Conservation (phyloP, 2,329 filamentous ascomycete species). For the Corynespora cassiicola region DNA sequence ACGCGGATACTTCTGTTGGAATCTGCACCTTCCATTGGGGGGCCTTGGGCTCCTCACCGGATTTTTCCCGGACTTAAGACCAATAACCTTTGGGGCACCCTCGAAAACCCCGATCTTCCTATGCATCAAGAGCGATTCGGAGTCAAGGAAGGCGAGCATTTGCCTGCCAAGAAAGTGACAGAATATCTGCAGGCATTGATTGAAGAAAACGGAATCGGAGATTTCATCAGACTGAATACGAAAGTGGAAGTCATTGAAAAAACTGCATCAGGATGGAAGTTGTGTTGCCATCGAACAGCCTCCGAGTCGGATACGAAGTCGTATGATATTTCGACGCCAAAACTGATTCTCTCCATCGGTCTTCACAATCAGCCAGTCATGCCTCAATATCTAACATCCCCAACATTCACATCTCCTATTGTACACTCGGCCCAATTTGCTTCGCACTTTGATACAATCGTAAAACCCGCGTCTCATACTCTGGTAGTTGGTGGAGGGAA, state of each 20-base stretch:
- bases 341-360: conserved; percentile 68
- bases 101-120: conserved; percentile 49
- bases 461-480: conserved; percentile 39
- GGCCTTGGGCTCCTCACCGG: conserved; percentile 49
- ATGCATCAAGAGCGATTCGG: conserved; percentile 35
- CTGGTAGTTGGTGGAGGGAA: conserved; percentile 69
- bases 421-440: conserved; percentile 65
- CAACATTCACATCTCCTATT: conserved; percentile 59
- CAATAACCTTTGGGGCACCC: conserved; percentile 51
- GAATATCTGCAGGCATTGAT: conserved; percentile 56
- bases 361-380: conserved; percentile 64
- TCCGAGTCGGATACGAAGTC: conserved; percentile 25
- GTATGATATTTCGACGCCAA: conserved; percentile 44
- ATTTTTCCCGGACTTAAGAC: conserved; percentile 53
- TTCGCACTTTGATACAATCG: conserved; percentile 42
- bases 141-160: conserved; percentile 61
- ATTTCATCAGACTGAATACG: conserved; percentile 58
- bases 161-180: conserved; percentile 64
- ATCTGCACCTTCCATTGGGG: conserved; percentile 45
- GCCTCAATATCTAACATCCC: conserved; percentile 58
- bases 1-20: conserved; percentile 52
- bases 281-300: conserved; percentile 19
- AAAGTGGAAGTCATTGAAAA: conserved; percentile 58
- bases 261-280: conserved; percentile 24
- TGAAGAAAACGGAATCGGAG: conserved; percentile 55